Evolutionary conservation across 2,329 filamentous ascomycete genomes (phyloP).

Genomic region (Metarhizium robertsii): DNA sequence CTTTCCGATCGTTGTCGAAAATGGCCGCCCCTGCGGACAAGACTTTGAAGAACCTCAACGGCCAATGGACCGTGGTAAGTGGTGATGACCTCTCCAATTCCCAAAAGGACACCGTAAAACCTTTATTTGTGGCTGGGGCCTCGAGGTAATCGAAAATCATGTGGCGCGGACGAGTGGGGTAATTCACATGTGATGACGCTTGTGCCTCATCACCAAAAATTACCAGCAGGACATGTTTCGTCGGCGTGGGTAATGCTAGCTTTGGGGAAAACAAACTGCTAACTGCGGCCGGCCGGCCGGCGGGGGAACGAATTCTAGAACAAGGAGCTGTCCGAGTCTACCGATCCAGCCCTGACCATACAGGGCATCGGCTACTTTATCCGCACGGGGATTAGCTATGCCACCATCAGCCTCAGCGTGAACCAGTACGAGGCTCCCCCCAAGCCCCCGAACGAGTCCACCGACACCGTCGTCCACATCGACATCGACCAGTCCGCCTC

Average conservation of each 20-base stretch:
- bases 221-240: not conserved
- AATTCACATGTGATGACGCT: not conserved
- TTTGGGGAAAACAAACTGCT: not conserved
- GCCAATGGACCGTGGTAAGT: conserved; percentile 61
- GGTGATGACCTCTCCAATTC: not conserved
- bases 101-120: not conserved
- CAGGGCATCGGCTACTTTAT: conserved; percentile 64
- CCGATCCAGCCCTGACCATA: conserved; percentile 60
- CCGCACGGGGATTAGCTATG: conserved; percentile 61
- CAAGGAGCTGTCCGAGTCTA: conserved; percentile 59
- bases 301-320: conserved; percentile 43
- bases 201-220: not conserved
- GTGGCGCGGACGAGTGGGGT: not conserved
- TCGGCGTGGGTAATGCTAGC: too few species aligned
- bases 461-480: conserved; percentile 46
- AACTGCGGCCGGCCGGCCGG: not conserved
- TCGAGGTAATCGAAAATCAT: not conserved
- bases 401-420: conserved; percentile 58
- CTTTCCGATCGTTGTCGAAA: conserved; percentile 4
- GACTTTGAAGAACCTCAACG: conserved; percentile 58
- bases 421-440: conserved; percentile 42
- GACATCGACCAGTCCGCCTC: conserved; percentile 67
- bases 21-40: conserved; percentile 66
- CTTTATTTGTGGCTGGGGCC: not conserved
- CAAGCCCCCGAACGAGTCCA: conserved; percentile 27